These are phyloP conservation scores for Cercospora sp. DNA, from an alignment of 2,329 filamentous ascomycete genomes.

Conservation along the genomic window DNA sequence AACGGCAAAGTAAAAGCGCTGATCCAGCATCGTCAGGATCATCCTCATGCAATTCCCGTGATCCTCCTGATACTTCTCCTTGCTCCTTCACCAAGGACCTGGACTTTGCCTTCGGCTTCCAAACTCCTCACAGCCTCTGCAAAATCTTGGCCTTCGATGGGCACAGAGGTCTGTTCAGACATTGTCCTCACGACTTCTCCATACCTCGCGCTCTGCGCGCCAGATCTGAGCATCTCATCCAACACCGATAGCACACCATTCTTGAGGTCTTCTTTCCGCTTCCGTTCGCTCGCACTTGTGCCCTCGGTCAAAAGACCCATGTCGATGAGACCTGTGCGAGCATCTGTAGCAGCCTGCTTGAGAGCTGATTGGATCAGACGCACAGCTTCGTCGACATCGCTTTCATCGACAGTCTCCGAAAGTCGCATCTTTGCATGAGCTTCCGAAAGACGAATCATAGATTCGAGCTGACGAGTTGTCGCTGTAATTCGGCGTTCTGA, in stretches of 20 bases:
- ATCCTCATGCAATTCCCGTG: conserved; percentile 50
- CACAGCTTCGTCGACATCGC: conserved; percentile 86
- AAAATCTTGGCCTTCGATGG: conserved; percentile 78
- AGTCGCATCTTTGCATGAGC: conserved; percentile 98
- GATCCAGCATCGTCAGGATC: not conserved
- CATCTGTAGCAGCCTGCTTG: conserved; percentile 95
- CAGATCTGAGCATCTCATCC: conserved; percentile 71
- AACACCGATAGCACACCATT: conserved; percentile 70
- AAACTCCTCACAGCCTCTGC: conserved; percentile 74
- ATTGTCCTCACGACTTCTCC: conserved; percentile 74
- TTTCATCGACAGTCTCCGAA: conserved; percentile 68
- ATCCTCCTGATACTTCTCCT: conserved; percentile 79
- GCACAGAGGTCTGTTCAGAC: conserved; percentile 65
- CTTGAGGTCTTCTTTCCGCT: conserved; percentile 81
- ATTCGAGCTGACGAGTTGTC: conserved; percentile 93
- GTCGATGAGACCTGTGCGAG: conserved; percentile 86
- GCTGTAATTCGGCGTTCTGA: conserved; percentile 96
- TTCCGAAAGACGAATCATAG: conserved; percentile 95
- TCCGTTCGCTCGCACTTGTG: conserved; percentile 83
- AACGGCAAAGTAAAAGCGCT: not conserved
- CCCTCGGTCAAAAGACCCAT: conserved; percentile 95
- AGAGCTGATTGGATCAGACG: conserved; percentile 90
- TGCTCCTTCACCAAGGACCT: conserved; percentile 79
- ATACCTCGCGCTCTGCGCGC: conserved; percentile 68
- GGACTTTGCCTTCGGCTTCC: conserved; percentile 81